Evolutionary conservation across 371 early-diverging fungal genomes (phyloP).

Genomic region (Dinochytrium kinnereticum): DNA sequence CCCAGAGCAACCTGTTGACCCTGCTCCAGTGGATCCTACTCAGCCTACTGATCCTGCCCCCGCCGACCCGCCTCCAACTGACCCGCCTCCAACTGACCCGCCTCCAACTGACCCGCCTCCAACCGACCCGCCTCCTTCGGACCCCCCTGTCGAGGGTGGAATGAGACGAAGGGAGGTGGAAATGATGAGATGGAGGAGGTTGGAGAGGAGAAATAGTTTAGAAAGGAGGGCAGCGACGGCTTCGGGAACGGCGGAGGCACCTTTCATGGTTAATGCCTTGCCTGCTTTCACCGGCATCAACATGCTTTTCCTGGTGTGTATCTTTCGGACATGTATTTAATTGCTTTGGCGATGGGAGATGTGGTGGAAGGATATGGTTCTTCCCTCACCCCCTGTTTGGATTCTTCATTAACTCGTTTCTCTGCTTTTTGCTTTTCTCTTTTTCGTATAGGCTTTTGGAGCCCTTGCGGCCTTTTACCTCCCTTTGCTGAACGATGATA

Average conservation of each 20-base stretch:
- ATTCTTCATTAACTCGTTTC: background rate
- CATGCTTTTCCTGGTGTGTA: background rate
- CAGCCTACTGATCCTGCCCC: no score
- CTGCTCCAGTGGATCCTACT: no score
- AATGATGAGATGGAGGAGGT: background rate
- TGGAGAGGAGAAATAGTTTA: background rate
- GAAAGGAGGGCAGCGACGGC: background rate
- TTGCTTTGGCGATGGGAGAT: background rate
- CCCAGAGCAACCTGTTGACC: no score
- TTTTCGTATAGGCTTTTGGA: background rate
- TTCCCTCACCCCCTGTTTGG: no score
- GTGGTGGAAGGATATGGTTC: no score
- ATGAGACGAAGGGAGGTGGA: background rate
- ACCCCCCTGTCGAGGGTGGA: background rate
- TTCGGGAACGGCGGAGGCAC: background rate
- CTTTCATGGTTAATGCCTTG: background rate
- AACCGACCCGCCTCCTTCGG: background rate
- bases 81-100: background rate
- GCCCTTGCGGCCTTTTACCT: background rate
- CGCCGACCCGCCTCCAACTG: background rate
- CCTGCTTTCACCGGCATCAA: constrained; percentile 6
- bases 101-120: background rate
- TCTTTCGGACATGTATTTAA: background rate
- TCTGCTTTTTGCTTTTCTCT: background rate
- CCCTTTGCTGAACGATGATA: background rate